Conservation (phyloP, 2,329 filamentous ascomycete species). For the Xylariaceae sp. region DNA sequence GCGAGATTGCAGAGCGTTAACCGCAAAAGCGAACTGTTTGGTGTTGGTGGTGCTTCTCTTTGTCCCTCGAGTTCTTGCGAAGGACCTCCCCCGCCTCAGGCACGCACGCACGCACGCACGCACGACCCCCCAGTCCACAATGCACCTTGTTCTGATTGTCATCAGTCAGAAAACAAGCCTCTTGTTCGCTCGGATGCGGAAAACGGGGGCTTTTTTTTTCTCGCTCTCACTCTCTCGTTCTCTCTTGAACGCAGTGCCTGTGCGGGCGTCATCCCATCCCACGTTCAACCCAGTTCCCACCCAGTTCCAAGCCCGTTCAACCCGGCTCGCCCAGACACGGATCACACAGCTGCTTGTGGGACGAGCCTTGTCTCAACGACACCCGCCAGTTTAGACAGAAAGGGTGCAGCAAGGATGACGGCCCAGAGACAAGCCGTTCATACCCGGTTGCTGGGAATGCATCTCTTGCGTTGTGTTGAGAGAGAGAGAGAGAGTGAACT, state of each 20-base stretch:
- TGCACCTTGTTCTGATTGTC: conserved; percentile 21
- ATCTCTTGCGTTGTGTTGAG: conserved; percentile 23
- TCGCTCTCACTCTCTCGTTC: conserved; percentile 11
- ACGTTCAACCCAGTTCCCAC: conserved; percentile 2
- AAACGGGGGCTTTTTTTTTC: neutral
- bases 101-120: too few relatives aligned
- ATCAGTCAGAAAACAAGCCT: neutral
- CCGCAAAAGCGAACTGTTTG: conserved; percentile 27
- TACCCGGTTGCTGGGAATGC: conserved; percentile 29
- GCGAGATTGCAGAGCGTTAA: conserved; percentile 29
- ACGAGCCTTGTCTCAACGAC: conserved; percentile 19
- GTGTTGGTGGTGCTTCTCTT: conserved; percentile 16
- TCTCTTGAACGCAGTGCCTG: conserved; percentile 30
- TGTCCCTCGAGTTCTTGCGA: conserved; percentile 18
- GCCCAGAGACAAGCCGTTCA: conserved; percentile 20
- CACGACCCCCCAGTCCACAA: conserved; percentile 20
- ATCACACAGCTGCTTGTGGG: conserved; percentile 25
- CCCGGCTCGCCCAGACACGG: conserved; percentile 20
- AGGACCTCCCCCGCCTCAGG: conserved; percentile 15
- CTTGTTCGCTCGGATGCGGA: neutral
- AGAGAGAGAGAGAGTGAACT: conserved; percentile 38
- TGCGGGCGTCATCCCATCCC: conserved; percentile 27
- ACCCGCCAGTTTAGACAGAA: conserved; percentile 8
- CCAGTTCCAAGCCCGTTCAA: neutral
- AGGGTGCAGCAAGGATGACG: conserved; percentile 15